Evolutionary conservation across 2,329 filamentous ascomycete species (phyloP).

Genomic region (Colletotrichum neosansevieriae): DNA sequence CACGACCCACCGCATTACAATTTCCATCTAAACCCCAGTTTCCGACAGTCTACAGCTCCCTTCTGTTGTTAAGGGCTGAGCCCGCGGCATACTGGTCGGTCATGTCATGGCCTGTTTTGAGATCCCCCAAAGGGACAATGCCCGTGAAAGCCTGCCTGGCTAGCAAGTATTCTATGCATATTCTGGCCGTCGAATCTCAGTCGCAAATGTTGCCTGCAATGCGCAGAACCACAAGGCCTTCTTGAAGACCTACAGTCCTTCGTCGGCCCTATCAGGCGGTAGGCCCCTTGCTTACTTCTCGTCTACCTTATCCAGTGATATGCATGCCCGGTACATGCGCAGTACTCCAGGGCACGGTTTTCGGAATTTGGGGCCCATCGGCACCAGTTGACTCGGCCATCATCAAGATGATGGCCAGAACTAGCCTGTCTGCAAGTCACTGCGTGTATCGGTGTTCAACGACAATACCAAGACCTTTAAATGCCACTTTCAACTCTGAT

Average conservation of each 20-base stretch:
- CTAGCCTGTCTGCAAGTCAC: no score
- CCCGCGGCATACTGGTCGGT: background rate
- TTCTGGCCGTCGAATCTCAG: slow-evolving; percentile 6
- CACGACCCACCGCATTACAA: background rate
- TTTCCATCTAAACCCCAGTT: background rate
- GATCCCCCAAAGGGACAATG: background rate
- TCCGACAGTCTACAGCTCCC: background rate
- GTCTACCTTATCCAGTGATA: background rate
- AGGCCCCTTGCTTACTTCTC: slow-evolving; percentile 2
- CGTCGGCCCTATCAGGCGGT: slow-evolving; percentile 24
- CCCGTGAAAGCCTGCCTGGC: background rate
- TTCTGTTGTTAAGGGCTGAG: slow-evolving; percentile 14
- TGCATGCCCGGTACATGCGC: no score
- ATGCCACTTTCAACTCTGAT: no score
- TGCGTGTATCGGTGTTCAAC: no score
- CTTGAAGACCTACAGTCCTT: background rate
- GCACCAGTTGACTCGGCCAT: no score
- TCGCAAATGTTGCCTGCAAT: background rate
- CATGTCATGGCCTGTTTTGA: background rate
- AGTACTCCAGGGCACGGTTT: background rate
- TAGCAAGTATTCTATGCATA: background rate
- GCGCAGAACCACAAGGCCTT: background rate
- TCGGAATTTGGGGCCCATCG: no score
- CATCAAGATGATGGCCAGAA: no score
- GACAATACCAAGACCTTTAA: no score